Base-by-base conservation (phyloP, 306 rosid species). In the Boehmeria nivea region DNA sequence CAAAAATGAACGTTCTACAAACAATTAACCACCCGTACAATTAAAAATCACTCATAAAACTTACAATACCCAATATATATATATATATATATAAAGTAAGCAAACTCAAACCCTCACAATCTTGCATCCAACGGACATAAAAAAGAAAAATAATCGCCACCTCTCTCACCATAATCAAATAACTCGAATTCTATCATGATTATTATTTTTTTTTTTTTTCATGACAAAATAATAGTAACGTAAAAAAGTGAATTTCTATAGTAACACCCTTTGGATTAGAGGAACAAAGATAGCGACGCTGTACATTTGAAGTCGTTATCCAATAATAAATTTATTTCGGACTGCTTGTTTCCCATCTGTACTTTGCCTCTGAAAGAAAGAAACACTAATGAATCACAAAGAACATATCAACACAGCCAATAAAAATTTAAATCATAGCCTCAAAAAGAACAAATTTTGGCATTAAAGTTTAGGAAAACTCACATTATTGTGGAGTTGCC, bases 401-500 rank as follows among this genome's bases (percentile, higher is more conserved):
- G 14, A 8, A 17, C 6, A 34, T 54, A 10, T 54, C 34, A 34
- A 16, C n/a, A 11, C 2, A 51, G 31, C 12, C n/a, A n/a, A n/a
- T n/a, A n/a, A 49, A 47, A 19, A 47, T 6, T 2, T 47, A 8
- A 21, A 9, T 9, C 15, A 8, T 21, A 19, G 6, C 2, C 3
- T 19, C 13, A 47, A 19, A 19, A 28, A 4, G 22, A 26, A 1
- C 12, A n/a, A 6, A 51, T 25, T 26, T n/a, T 18, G 23, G 15
- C 1, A 12, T 18, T 1, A 10, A 4, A 16, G 15, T 14, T 17
- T 25, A 7, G 9, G 53, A 39, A 54, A 43, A 72, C 88, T 74
- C 65, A 84, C 91, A 75, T 62, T 10, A 33, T 24, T 52, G 67
- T 47, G 65, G 14, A 47, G 46, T 66, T 68, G 38, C 56, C 18